Conservation (phyloP, 23 red algal genomes). For the Cyanidiococcus yangmingshanensis region DNA sequence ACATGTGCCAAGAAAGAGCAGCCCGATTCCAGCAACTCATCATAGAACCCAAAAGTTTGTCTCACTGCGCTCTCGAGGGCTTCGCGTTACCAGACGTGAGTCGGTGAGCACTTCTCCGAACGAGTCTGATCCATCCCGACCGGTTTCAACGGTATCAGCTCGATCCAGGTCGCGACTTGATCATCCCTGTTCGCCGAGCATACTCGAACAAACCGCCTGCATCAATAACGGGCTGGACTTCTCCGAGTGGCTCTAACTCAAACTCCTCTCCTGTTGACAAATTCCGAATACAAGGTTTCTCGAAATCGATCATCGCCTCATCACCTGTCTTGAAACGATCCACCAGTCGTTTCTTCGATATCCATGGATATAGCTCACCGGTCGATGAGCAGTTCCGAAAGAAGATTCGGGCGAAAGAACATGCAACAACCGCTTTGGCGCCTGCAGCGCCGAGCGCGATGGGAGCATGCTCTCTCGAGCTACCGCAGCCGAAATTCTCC, state of each 20-base stretch:
- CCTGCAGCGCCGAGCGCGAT: constrained; percentile 85
- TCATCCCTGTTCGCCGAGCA: constrained; percentile 86
- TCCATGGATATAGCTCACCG: constrained; percentile 93
- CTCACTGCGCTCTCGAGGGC: too few relatives aligned
- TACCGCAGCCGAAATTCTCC: constrained; percentile 92
- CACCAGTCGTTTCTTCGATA: constrained; percentile 35
- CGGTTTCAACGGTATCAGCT: too few relatives aligned
- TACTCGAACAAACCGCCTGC: constrained; percentile 94
- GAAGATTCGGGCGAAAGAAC: constrained; percentile 30
- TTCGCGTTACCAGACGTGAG: too few relatives aligned
- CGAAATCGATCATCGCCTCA: constrained; percentile 68
- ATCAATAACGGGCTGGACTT: constrained; percentile 84
- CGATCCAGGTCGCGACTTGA: constrained; percentile 12
- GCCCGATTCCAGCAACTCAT: too few relatives aligned
- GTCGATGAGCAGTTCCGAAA: constrained; percentile 94
- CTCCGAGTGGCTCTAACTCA: constrained; percentile 63
- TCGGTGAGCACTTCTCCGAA: too few relatives aligned
- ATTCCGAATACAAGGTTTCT: constrained; percentile 39
- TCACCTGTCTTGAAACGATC: constrained; percentile 76
- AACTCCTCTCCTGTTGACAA: constrained; percentile 36
- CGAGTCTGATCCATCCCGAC: too few relatives aligned
- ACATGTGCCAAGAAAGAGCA: too few relatives aligned
- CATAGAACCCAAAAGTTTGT: too few relatives aligned
- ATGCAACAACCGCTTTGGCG: constrained; percentile 39
- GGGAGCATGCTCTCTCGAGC: constrained; percentile 78